phyloP scores from a whole-genome alignment of 2,329 filamentous ascomycete species.

The Arthrobotrys entomopaga region DNA sequence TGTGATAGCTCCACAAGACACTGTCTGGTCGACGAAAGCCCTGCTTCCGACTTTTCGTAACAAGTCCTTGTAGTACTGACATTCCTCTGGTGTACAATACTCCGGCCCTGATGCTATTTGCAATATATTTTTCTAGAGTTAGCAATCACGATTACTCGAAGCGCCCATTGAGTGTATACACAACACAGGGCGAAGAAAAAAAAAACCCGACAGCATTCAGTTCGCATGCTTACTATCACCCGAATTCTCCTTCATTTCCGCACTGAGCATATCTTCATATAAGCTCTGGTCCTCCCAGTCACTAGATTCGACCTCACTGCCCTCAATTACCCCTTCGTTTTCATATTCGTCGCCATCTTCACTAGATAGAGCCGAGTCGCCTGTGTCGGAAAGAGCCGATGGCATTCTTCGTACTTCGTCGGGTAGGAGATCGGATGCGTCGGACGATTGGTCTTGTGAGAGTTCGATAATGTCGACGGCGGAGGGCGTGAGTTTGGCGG shows the following conservation, averaged over 20 bases:
- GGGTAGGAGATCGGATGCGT: slow-evolving; percentile 60
- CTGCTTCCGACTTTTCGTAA: slow-evolving; percentile 80
- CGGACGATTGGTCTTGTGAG: slow-evolving; percentile 57
- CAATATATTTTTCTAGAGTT: slow-evolving; percentile 8
- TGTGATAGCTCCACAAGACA: slow-evolving; percentile 75
- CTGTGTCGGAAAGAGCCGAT: slow-evolving; percentile 39
- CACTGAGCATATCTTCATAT: slow-evolving; percentile 71
- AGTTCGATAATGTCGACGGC: slow-evolving; percentile 58
- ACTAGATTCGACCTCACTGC: slow-evolving; percentile 60
- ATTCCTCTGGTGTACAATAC: slow-evolving; percentile 75
- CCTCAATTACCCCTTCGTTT: slow-evolving; percentile 55
- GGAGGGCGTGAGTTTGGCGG: slow-evolving; percentile 46
- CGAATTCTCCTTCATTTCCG: slow-evolving; percentile 67
- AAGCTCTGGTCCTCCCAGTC: slow-evolving; percentile 74
- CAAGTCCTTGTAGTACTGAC: slow-evolving; percentile 73
- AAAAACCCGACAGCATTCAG: slow-evolving; percentile 11
- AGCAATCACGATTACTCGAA: slow-evolving; percentile 11
- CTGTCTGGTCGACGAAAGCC: slow-evolving; percentile 77
- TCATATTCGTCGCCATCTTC: slow-evolving; percentile 60
- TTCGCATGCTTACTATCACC: slow-evolving; percentile 64
- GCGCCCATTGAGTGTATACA: no score
- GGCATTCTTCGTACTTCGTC: slow-evolving; percentile 59
- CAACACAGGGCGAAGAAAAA: background rate
- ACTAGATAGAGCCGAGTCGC: slow-evolving; percentile 57
- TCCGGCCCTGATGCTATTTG: slow-evolving; percentile 62